Base-by-base conservation (phyloP, 2,329 filamentous ascomycete species). In the Daldinia sp. region DNA sequence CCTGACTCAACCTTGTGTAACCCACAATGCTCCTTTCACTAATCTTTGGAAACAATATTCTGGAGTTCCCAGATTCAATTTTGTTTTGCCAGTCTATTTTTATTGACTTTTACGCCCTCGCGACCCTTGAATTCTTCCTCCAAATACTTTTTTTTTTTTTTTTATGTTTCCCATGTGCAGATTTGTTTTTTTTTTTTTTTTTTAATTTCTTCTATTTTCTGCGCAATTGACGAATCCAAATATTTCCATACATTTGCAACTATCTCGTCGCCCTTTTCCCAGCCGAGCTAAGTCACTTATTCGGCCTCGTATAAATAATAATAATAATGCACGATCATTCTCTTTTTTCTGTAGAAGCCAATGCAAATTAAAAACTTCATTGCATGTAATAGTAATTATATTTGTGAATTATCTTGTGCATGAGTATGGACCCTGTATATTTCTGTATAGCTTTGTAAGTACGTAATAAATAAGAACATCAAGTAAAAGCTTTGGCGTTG, bases 1-100 rank as follows among this genome's bases (percentile, higher is more conserved):
- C 71, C 71, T 70, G 67, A 73, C 67, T 70, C 64, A 68, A 71
- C 69, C 71, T 65, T 73, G 69, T 66, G 63, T 30, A 68, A 71
- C 71, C 71, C 71, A 73, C 56, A 63, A 66, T 64, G 68, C 71
- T 73, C 71, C 71, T 68, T 72, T 73, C 58, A 63, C 65, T 61
- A 73, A 73, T 73, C 71, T 73, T 73, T 73, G 71, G 71, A 73
- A 73, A 65, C 65, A 68, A 41, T 70, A 54, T 20, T 70, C 69
- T 68, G 71, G 67, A 63, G 57, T 58, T 57, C 30, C 67, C 67
- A 68, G 71, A 72, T 73, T 73, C 71, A 70, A 72, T 71, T 72
- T 72, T 72, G 59, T 41, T 59, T 67, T 30, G 23, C 13, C 3
- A 1, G 10, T 56, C 13, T 28, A 56, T 68, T 48, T 60, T 65